Base-by-base conservation (phyloP, 2,329 filamentous ascomycete genomes). In the Colletotrichum lentis region DNA sequence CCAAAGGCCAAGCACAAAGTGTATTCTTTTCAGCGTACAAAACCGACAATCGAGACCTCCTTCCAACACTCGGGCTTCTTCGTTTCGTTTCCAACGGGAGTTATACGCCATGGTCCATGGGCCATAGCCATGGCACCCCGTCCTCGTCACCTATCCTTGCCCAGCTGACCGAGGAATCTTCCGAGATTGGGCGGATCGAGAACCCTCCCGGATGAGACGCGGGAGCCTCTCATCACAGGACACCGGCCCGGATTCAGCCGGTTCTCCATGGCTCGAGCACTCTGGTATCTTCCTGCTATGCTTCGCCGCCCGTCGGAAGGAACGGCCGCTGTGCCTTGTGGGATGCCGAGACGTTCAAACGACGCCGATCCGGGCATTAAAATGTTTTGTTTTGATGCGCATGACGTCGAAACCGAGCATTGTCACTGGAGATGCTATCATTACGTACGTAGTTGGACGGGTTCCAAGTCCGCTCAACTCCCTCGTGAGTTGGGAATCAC, bases 101-200 rank as follows among this genome's bases (percentile, higher is more conserved):
- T 10, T 31, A 2, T 7, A 31, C 27, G 27, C 27, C 8, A 8
- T 31, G 27, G 27, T 31, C 31, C 56, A 11, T 16, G 7, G 2
- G 3, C 16, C 24, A 44, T 5, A 20, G 37, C 18, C 39, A 11
- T 7, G 7, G 6, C 16, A 14, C 46, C 27, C 27, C 46, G 16
- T 52, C 47, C 37, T 41, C 35, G 3, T 44, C 24, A 57, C 44
- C 20, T 2, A 46, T 35, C 58, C 64, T 37, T 62, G 58, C 47
- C 44, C 50, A 67, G 64, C 64, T 62, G 64, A 62, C n/a, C 11
- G n/a, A 24, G 39, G 39, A 44, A 56, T 55, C 57, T 55, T 24
- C 43, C 63, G 57, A 66, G 31, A 55, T 62, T 62, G 14, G 18
- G 22, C 37, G 31, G 22, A 37, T 49, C 50, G 44, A 49, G 18